These are phyloP conservation scores for Penicillium tannophilum DNA, from an alignment of 495 filamentous ascomycete genomes.

Conservation along the genomic window DNA sequence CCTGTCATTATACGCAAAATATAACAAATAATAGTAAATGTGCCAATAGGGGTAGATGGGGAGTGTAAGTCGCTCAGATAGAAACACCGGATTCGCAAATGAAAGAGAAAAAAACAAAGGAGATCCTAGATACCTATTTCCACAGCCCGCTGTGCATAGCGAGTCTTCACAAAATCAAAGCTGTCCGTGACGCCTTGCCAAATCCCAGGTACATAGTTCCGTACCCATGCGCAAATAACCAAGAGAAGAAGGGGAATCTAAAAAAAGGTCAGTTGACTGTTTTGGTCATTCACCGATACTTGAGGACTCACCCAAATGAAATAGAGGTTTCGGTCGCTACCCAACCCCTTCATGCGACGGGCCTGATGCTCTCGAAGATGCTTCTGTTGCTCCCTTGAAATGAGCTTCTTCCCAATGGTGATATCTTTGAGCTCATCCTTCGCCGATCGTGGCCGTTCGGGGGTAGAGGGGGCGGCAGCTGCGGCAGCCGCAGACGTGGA, in stretches of 20 bases:
- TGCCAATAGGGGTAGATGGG: conserved; percentile 14
- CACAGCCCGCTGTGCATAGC: conserved; percentile 45
- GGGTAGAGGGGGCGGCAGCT: conserved; percentile 18
- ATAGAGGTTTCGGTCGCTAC: conserved; percentile 64
- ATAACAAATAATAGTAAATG: conserved; percentile 24
- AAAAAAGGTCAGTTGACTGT: conserved; percentile 22
- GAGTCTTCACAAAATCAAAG: conserved; percentile 48
- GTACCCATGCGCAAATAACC: conserved; percentile 64
- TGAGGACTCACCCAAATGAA: conserved; percentile 14
- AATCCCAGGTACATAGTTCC: conserved; percentile 59
- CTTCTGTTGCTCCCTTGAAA: conserved; percentile 73
- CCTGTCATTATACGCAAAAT: conserved; percentile 43
- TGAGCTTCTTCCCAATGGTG: conserved; percentile 46
- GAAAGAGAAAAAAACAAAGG: conserved; percentile 20
- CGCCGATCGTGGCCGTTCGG: conserved; percentile 41
- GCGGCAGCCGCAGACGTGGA: conserved; percentile 18
- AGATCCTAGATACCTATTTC: conserved; percentile 35
- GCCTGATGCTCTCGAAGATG: conserved; percentile 71
- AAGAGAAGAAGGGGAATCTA: conserved; percentile 56
- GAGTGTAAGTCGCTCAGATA: conserved; percentile 25
- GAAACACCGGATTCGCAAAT: conserved; percentile 23
- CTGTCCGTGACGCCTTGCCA: conserved; percentile 48
- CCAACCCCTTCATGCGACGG: conserved; percentile 71
- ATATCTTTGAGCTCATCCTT: conserved; percentile 46
- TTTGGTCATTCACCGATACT: background rate